Evolutionary conservation across 306 rosid species (phyloP).

Genomic region (Fagus crenata): DNA sequence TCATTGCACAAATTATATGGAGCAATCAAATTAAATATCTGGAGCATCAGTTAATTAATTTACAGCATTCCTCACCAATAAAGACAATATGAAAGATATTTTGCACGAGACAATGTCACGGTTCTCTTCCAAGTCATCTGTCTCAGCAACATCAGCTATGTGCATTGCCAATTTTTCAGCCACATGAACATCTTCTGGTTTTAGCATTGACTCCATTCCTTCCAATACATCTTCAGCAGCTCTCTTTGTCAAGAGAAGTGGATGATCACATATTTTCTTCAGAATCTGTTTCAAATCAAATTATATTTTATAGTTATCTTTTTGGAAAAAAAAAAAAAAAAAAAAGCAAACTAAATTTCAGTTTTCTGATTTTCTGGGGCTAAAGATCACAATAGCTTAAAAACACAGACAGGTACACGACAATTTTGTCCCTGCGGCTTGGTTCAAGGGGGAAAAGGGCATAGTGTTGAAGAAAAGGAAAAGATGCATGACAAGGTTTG

Average conservation of each 20-base stretch:
- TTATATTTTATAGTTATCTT: slow-evolving; percentile 13
- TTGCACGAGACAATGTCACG: slow-evolving; percentile 75
- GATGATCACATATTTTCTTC: slow-evolving; percentile 93
- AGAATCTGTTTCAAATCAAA: slow-evolving; percentile 56
- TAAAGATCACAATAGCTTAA: background rate
- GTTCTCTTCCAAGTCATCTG: slow-evolving; percentile 54
- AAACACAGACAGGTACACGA: background rate
- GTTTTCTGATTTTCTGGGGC: background rate
- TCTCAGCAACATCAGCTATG: slow-evolving; percentile 73
- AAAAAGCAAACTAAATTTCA: background rate
- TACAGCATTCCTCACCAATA: slow-evolving; percentile 56
- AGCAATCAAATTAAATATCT: slow-evolving; percentile 16
- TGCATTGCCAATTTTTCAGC: slow-evolving; percentile 78
- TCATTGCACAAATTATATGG: slow-evolving; percentile 9
- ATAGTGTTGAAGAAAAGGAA: background rate
- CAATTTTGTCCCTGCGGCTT: too few species aligned
- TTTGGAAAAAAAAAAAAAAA: background rate
- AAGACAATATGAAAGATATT: slow-evolving; percentile 71
- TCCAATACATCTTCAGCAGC: slow-evolving; percentile 93
- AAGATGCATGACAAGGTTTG: background rate
- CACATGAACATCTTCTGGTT: slow-evolving; percentile 63
- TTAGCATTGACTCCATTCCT: slow-evolving; percentile 71
- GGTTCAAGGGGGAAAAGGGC: background rate
- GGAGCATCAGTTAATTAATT: slow-evolving; percentile 12
- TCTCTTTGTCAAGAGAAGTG: slow-evolving; percentile 83